These are phyloP conservation scores for Xylaria multiplex DNA, from an alignment of 2,329 filamentous ascomycete species.

Conservation along the genomic window DNA sequence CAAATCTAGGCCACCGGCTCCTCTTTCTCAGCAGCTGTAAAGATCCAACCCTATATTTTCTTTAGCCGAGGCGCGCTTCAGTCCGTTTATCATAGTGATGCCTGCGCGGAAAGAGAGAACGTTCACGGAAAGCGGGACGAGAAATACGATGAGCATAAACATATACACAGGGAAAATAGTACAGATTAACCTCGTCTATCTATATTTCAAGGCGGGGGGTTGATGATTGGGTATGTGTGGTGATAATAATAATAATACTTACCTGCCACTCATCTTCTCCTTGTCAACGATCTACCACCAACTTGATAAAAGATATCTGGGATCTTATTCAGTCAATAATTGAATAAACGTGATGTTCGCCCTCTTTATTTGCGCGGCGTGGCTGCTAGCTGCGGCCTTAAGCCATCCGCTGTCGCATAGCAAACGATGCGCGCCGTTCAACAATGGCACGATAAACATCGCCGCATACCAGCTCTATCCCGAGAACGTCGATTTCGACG, in stretches of 20 bases:
- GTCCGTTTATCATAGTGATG: conserved; percentile 11
- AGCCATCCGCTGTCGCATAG: conserved; percentile 10
- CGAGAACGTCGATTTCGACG: conserved; percentile 52
- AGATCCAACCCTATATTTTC: conserved; percentile 3
- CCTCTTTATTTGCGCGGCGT: conserved; percentile 24
- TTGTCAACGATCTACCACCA: not conserved
- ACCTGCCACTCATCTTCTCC: not conserved
- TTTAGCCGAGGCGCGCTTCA: conserved; percentile 31
- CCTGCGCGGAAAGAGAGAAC: not conserved
- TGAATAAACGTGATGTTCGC: conserved; percentile 27
- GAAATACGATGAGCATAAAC: not conserved
- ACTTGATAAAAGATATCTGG: not conserved
- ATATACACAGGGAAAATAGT: not conserved
- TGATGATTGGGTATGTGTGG: not conserved
- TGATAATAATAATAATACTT: not conserved
- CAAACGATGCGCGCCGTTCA: conserved; percentile 35
- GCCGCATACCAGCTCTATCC: conserved; percentile 50
- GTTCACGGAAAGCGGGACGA: not conserved
- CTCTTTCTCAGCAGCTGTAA: conserved; percentile 15
- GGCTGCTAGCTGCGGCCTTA: conserved; percentile 24
- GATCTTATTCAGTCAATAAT: not conserved
- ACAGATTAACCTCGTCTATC: not conserved
- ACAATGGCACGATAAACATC: conserved; percentile 38
- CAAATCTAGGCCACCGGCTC: not conserved
- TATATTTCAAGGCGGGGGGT: not conserved